Percentiles rank a stretch among this genome's conserved stretches.
Evolutionary conservation across 495 filamentous ascomycete genomes (phyloP).

Genomic region (Friedmanniomyces endolithicus): DNA sequence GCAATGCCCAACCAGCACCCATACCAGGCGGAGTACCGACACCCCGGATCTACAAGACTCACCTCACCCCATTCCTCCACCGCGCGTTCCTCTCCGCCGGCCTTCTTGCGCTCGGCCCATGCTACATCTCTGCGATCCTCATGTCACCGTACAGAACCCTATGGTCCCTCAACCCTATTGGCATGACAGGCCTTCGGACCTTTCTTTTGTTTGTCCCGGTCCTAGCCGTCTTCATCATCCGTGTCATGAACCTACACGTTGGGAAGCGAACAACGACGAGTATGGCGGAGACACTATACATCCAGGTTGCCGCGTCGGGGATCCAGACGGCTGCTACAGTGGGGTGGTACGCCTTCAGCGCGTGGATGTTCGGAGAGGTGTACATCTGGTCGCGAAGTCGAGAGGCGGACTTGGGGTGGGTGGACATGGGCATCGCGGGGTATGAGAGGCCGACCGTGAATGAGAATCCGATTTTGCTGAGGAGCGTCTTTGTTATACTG

Average conservation of each 20-base stretch:
- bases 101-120: constrained; percentile 48
- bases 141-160: constrained; percentile 28
- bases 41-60: constrained; percentile 65
- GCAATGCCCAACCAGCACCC: neutral
- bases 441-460: constrained; percentile 73
- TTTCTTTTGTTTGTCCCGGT: constrained; percentile 53
- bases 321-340: constrained; percentile 37
- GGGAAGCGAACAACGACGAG: constrained; percentile 59
- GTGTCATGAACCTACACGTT: constrained; percentile 74
- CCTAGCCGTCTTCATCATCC: constrained; percentile 63
- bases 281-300: constrained; percentile 46
- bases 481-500: constrained; percentile 52
- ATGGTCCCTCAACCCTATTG: constrained; percentile 14
- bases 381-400: constrained; percentile 66
- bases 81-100: constrained; percentile 70
- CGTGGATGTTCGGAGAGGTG: constrained; percentile 66
- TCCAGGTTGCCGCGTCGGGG: constrained; percentile 27
- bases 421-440: constrained; percentile 48
- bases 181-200: constrained; percentile 43
- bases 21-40: neutral
- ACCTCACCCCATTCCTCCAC: constrained; percentile 80
- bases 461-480: constrained; percentile 73
- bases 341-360: constrained; percentile 47
- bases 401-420: constrained; percentile 54
- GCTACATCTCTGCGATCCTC: constrained; percentile 60